These are phyloP conservation scores for Carnegiea gigantea DNA, from an alignment of 179 eudicot species.

Conservation along the genomic window DNA sequence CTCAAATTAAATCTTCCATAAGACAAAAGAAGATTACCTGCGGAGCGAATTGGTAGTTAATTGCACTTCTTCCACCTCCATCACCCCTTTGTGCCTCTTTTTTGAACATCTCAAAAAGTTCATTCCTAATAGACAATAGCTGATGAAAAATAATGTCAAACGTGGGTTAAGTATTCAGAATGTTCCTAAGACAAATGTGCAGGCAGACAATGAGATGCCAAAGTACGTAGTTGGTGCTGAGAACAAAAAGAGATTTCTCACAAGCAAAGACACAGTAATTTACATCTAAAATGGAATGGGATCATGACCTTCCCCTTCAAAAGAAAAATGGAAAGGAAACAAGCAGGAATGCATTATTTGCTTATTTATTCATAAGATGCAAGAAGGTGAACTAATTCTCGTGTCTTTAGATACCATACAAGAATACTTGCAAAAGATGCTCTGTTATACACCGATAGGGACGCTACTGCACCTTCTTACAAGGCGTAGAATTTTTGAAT, in stretches of 20 bases:
- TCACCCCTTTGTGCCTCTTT: slow-evolving; percentile 93
- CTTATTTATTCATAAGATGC: not conserved
- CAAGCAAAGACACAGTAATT: not conserved
- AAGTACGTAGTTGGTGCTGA: not conserved
- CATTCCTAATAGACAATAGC: slow-evolving; percentile 83
- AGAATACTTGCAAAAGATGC: too few species aligned
- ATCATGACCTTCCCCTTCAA: not conserved
- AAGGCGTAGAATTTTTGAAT: not conserved
- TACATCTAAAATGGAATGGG: not conserved
- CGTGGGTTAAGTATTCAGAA: slow-evolving; percentile 12
- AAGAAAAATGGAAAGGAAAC: not conserved
- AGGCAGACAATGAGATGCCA: not conserved
- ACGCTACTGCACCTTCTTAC: not conserved
- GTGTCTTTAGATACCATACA: too few species aligned
- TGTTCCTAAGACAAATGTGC: not conserved
- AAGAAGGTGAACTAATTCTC: too few species aligned
- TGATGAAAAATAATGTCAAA: slow-evolving; percentile 32
- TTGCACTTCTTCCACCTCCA: slow-evolving; percentile 95
- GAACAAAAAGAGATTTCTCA: not conserved
- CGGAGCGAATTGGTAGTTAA: slow-evolving; percentile 83
- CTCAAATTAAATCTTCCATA: not conserved
- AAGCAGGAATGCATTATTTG: not conserved
- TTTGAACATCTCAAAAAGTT: slow-evolving; percentile 92
- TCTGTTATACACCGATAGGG: too few species aligned
- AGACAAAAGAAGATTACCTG: slow-evolving; percentile 48